These are phyloP conservation scores for Colletotrichum sublineola DNA, from an alignment of 2,329 filamentous ascomycete species.

Conservation along the genomic window DNA sequence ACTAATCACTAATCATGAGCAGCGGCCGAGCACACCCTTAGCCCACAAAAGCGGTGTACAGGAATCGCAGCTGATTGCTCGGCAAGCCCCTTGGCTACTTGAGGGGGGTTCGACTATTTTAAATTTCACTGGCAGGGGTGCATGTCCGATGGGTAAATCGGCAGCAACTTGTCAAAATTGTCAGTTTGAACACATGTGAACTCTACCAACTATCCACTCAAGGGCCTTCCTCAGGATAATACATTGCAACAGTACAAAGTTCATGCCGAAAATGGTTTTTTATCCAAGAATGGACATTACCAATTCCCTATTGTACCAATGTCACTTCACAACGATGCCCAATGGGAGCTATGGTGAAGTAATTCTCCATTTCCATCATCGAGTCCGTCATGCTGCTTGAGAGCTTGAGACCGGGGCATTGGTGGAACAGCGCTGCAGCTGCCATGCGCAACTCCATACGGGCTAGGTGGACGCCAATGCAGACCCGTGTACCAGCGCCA, in stretches of 20 bases:
- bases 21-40: no score
- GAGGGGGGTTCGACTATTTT: neutral
- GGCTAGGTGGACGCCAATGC: constrained; percentile 70
- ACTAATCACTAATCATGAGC: no score
- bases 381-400: constrained; percentile 52
- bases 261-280: neutral
- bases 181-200: neutral
- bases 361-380: constrained; percentile 52
- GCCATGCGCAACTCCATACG: constrained; percentile 67
- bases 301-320: neutral
- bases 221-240: no score
- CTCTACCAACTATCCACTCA: neutral
- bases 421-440: constrained; percentile 64
- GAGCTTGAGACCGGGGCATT: constrained; percentile 54
- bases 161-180: neutral
- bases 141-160: neutral
- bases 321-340: neutral
- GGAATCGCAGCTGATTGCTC: neutral
- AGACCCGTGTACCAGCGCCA: constrained; percentile 61
- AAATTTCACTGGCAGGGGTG: neutral
- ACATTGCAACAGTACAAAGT: neutral
- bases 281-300: no score
- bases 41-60: neutral
- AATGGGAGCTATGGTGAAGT: constrained; percentile 47
- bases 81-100: neutral